Conservation (phyloP, 1,284 basidiomycete species). For the Cutaneotrichosporon sp. region DNA sequence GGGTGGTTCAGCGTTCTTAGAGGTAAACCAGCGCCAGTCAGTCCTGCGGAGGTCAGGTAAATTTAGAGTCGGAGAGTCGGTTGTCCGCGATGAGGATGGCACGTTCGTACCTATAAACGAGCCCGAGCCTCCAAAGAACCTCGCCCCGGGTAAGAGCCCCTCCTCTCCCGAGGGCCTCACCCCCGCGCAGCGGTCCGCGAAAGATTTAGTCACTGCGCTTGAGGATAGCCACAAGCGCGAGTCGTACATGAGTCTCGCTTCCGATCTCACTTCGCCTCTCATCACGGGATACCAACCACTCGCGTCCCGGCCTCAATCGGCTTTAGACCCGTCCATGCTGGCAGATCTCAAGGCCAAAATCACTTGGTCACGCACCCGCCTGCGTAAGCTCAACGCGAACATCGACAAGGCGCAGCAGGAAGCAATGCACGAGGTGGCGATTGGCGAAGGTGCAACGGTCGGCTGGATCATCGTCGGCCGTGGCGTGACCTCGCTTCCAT, state of each 20-base stretch:
- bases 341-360: constrained; percentile 10
- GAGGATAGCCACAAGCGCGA: too few species aligned
- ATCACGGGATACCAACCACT: not conserved
- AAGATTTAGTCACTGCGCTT: too few species aligned
- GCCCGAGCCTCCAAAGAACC: not conserved
- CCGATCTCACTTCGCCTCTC: not conserved
- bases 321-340: not conserved
- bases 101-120: constrained; percentile 48
- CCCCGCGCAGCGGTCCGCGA: too few species aligned
- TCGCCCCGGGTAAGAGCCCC: not conserved
- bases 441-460: constrained; percentile 57
- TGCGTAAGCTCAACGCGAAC: constrained; percentile 61
- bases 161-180: not conserved
- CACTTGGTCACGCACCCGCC: constrained; percentile 8
- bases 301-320: not conserved
- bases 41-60: constrained; percentile 59
- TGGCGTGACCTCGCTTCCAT: constrained; percentile 64
- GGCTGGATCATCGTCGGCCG: constrained; percentile 75
- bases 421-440: constrained; percentile 61
- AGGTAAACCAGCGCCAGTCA: constrained; percentile 17
- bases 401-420: constrained; percentile 65
- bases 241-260: not conserved
- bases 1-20: constrained; percentile 15
- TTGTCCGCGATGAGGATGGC: constrained; percentile 60
- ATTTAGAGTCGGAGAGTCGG: constrained; percentile 65